phyloP scores from a whole-genome alignment of 108 stramenopile species.

The Nannochloropsis salina region DNA sequence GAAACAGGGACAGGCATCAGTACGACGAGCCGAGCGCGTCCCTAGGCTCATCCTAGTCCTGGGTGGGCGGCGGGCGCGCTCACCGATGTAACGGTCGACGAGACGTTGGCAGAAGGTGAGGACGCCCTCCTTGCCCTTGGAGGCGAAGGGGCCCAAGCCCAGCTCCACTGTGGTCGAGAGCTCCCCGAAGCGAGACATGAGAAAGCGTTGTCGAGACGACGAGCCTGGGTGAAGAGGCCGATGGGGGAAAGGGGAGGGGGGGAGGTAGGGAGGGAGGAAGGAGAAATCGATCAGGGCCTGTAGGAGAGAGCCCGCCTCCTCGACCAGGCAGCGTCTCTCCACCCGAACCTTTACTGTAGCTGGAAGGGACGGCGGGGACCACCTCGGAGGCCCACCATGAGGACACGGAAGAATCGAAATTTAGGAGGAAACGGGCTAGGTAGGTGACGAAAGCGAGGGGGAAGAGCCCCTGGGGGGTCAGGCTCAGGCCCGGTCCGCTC shows the following conservation, averaged over 20 bases:
- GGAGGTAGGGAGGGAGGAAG: background rate
- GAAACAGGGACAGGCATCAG: background rate
- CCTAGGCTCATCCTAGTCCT: too few relatives aligned
- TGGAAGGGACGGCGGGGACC: background rate
- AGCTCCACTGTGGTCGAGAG: background rate
- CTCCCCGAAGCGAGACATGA: background rate
- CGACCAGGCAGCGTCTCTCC: background rate
- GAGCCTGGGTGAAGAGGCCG: background rate
- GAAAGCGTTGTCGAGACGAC: background rate
- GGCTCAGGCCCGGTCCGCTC: background rate
- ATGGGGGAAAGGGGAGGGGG: background rate
- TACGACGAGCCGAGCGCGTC: too few relatives aligned
- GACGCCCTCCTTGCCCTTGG: constrained; percentile 19
- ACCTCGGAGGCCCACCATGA: background rate
- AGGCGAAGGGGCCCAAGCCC: background rate
- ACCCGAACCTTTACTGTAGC: background rate
- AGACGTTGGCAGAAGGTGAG: constrained; percentile 16
- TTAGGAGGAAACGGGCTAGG: constrained; percentile 51
- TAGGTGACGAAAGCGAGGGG: constrained; percentile 44
- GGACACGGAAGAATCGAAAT: constrained; percentile 36
- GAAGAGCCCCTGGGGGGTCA: constrained; percentile 3
- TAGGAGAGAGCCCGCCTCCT: background rate
- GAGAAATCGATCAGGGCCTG: background rate
- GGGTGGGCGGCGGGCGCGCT: background rate
- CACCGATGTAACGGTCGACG: constrained; percentile 7